Evolutionary conservation across 768 basidiomycete genomes (phyloP), one percentile per base, ranked within the genome.

Genomic region (Kwoniella pini): DNA sequence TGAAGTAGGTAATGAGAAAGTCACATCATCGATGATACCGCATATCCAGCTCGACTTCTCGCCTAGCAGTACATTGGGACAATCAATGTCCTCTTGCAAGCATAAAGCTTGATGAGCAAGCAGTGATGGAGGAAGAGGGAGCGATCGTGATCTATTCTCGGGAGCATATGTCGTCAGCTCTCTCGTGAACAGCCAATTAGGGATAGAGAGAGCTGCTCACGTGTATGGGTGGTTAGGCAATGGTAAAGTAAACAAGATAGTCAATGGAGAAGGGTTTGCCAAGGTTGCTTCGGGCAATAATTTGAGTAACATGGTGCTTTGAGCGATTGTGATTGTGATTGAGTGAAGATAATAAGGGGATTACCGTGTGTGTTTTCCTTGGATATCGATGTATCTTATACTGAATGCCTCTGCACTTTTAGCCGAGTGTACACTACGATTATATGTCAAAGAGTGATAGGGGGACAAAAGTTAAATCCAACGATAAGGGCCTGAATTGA

Each of bases 201-300:
- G 17, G 11, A 15, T 30, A 30, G n/a, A 11, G 28, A 19, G 11
- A 19, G n/a, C 3, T 19, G 64, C 68, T 63, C 55, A 69, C 70
- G 74, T 75, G 63, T 77, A 77, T 11, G 77, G 74, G 51, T 75
- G 65, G 15, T 48, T 67, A 1, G 74, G 71, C 4, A 75, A 54
- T 1, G 77, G 75, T 7, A 80, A 71, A 52, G 77, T 79, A 68
- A 80, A 80, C 56, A 80, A 74, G 62, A 80, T 77, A n/a, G 79
- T 80, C 6, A 77, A 71, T 21, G 79, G 79, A 15, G 68, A 30
- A 5, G 75, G 71, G 24, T 72, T 67, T 4, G 58, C 31, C 15
- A 67, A 46, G 11, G 75, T 70, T 7, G 79, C 65, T 21, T 62
- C 48, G 22, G 77, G 77, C 6, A 79, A 57, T 11, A 80, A 69